phyloP scores from a whole-genome alignment of 108 stramenopile genomes.

The Licmophora abbreviata region DNA sequence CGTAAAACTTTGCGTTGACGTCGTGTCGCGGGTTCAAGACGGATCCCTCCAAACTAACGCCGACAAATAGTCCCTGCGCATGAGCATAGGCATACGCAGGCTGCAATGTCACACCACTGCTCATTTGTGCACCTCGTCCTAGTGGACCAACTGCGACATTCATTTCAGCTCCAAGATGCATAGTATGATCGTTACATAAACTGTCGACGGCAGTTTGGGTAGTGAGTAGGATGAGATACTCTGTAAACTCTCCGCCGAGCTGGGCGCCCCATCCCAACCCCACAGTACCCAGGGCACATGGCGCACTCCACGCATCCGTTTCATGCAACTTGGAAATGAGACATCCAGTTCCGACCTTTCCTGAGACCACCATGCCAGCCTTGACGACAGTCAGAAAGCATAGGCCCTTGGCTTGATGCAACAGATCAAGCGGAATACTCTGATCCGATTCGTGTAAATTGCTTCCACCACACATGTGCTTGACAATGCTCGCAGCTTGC shows the following conservation, averaged over 20 bases:
- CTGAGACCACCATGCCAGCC: constrained; percentile 63
- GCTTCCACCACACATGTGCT: constrained; percentile 27
- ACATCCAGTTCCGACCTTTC: constrained; percentile 68
- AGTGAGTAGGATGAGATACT: constrained; percentile 74
- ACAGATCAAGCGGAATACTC: constrained; percentile 61
- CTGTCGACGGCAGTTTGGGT: constrained; percentile 67
- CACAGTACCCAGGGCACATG: constrained; percentile 56
- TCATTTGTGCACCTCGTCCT: constrained; percentile 53
- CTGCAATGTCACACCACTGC: constrained; percentile 51
- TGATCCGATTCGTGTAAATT: constrained; percentile 13
- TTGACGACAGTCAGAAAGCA: constrained; percentile 74
- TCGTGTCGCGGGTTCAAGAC: constrained; percentile 55
- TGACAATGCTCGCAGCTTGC: constrained; percentile 40
- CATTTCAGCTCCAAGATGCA: constrained; percentile 80
- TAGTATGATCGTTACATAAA: constrained; percentile 29
- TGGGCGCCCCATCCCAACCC: constrained; percentile 70
- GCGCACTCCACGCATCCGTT: constrained; percentile 43
- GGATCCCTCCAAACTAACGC: constrained; percentile 72
- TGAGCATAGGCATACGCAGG: constrained; percentile 80
- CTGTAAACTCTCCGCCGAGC: constrained; percentile 73
- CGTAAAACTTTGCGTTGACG: constrained; percentile 87
- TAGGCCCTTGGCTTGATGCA: constrained; percentile 61
- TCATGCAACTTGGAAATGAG: constrained; percentile 36
- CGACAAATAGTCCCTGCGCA: constrained; percentile 79
- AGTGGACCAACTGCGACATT: constrained; percentile 79